Evolutionary conservation across 495 filamentous ascomycete species (phyloP), one percentile per base, ranked within the genome.

Genomic region (Aspergillus saccharolyticus): DNA sequence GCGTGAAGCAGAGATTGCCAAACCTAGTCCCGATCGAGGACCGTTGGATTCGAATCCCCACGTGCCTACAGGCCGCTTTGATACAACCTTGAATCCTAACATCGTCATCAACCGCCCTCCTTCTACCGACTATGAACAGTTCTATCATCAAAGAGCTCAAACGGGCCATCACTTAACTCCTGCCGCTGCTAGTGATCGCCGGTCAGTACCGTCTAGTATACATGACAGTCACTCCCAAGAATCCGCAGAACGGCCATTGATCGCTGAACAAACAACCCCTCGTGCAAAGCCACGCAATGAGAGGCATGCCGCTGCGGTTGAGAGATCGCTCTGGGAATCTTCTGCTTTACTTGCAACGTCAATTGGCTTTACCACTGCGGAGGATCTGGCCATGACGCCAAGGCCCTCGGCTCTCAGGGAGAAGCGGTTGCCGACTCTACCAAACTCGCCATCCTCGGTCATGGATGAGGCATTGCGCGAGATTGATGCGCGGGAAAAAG

Each of bases 391-490:
- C 18, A 54, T 60, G 15, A 73, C 74, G 4, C 74, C 73, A 28
- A 74, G 63, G 2, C 62, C 67, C 1, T 56, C 59, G 8, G 59
- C 63, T 52, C 53, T 62, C n/a, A 63, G 61, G 22, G 69, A 77
- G 16, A 79, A 79, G 52, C 57, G 76, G 47, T 71, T 79, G 15
- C 76, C 76, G 3, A 74, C 75, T 6, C 63, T 79, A 8, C 76
- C 76, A 19, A 79, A 78, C 52, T 70, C 73, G 1, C 76, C 76
- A 15, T 78, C 75, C 0, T 78, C 75, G 1, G 76, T 78, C 30
- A 77, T 78, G 76, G 74, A 78, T 17, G 76, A 77, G 52, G 76
- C 72, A 8, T 64, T 78, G 16, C 72, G 69, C 9, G 74, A 70
- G 12, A 71, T 78, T 30, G 72, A 77, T 19, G 67, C 69, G 19